Evolutionary conservation across 176 grass and related monocot genomes (phyloP), one percentile per base, ranked within the genome.

Genomic region (Hyparrhenia diplandra): DNA sequence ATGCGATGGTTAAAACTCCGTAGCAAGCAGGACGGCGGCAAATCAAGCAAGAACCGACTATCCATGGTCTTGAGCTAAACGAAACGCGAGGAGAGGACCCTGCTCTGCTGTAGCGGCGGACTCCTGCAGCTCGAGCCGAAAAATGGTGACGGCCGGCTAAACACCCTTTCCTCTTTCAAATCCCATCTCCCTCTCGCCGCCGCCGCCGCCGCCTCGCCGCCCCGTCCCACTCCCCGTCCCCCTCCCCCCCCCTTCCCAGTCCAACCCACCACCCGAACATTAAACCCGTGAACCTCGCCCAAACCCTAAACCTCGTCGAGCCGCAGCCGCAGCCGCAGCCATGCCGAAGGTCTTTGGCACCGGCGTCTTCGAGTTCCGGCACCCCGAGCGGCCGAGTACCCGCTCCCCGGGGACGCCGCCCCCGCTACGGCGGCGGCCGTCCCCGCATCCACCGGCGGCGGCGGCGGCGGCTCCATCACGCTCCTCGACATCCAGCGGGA

Each of bases 261-360:
- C 69, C 47, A 5, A 67, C 21, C 20, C 27, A 57, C 21, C 14
- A 7, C 27, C 16, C 45, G 21, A 10, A 35, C 51, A n/a, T 27
- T 61, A 42, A 35, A 46, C 13, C 64, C 36, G 30, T 10, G 25
- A 24, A 9, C 27, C 3, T 21, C 24, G 5, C 30, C 30, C 64
- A 41, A 54, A 68, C 77, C 74, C 73, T 82, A 69, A 69, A 59
- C 27, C 70, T 57, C 42, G 60, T 16, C 13, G 5, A 7, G 39
- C 67, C 5, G 21, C 34, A 25, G 21, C 67, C 5, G 12, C 35
- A 27, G 37, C 67, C 47, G 12, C 62, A 68, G 66, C 84, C 87
- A 99, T 99, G 92, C 96, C 92, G 72, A 99, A 95, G 87, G 96
- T 99, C 40, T 93, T 91, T 47, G 96, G 96, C 75, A 93, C 88